These are phyloP conservation scores for Geum urbanum DNA, from an alignment of 306 rosid species.

Conservation along the genomic window DNA sequence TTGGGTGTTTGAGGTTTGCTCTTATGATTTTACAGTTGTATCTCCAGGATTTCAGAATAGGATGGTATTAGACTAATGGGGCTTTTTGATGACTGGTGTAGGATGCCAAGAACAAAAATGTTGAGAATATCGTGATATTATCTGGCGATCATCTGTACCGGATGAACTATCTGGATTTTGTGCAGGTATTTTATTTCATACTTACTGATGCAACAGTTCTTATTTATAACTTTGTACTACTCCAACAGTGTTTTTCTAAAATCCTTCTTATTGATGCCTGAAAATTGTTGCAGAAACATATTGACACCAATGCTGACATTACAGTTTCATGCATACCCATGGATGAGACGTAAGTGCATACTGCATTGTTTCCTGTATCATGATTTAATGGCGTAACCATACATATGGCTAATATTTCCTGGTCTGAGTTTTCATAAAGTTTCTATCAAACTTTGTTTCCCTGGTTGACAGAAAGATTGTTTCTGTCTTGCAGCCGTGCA, in stretches of 20 bases:
- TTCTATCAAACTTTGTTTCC: not conserved
- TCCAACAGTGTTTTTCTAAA: not conserved
- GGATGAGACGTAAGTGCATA: constrained; percentile 65
- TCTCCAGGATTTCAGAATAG: not conserved
- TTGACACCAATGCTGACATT: constrained; percentile 88
- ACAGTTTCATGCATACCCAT: constrained; percentile 90
- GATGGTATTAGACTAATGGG: not conserved
- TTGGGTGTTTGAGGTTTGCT: constrained; percentile 89
- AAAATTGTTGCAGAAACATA: constrained; percentile 56
- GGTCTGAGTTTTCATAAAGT: not conserved
- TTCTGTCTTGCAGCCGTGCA: constrained; percentile 60
- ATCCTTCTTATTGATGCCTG: constrained; percentile 13
- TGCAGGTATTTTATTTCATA: constrained; percentile 49
- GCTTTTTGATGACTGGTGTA: constrained; percentile 25
- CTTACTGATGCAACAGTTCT: constrained; percentile 1
- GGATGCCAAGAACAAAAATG: constrained; percentile 90
- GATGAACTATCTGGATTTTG: constrained; percentile 83
- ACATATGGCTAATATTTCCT: not conserved
- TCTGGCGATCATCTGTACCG: constrained; percentile 94
- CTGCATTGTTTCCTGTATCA: not conserved
- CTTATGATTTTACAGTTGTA: not conserved
- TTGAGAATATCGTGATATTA: constrained; percentile 76
- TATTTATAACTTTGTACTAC: not conserved
- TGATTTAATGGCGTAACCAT: not conserved
- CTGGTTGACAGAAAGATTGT: not conserved